A percentile compares a stretch with the other conserved stretches of the same genome.
Evolutionary conservation across 108 stramenopile genomes (phyloP).

Genomic region (Aureococcus anophagefferens): DNA sequence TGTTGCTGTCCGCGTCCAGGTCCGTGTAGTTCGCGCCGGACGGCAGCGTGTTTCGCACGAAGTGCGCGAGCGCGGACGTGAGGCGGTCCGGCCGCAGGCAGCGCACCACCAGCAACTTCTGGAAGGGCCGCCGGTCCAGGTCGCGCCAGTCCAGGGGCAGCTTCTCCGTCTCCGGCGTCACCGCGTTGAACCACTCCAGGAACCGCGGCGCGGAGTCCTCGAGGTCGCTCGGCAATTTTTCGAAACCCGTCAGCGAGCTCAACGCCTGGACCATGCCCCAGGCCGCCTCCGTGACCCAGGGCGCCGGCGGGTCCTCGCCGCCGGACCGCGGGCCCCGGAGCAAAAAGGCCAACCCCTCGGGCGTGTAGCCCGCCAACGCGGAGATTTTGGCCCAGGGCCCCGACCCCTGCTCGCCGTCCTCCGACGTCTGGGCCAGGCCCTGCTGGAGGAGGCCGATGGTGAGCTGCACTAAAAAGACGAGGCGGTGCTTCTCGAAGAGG

Average conservation of each 20-base stretch:
- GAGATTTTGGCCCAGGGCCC: conserved; percentile 5
- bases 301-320: conserved; percentile 27
- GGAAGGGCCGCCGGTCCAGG: conserved; percentile 28
- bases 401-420: too few relatives aligned
- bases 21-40: conserved; percentile 22
- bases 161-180: conserved; percentile 31
- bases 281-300: conserved; percentile 31
- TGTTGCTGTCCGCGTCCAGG: conserved; percentile 26
- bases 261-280: background rate
- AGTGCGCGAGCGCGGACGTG: conserved; percentile 23
- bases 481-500: conserved; percentile 37
- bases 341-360: conserved; percentile 30
- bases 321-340: conserved; percentile 16
- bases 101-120: conserved; percentile 34
- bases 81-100: conserved; percentile 47
- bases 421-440: background rate
- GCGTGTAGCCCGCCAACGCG: conserved; percentile 13
- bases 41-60: conserved; percentile 19
- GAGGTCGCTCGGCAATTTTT: conserved; percentile 27
- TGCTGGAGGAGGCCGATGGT: conserved; percentile 21
- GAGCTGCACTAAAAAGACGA: conserved; percentile 26
- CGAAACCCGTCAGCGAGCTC: conserved; percentile 8
- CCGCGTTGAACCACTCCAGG: conserved; percentile 32
- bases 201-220: conserved; percentile 27
- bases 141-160: conserved; percentile 36